Conservation (phyloP, 2,329 filamentous ascomycete species). For the Xylariaceae sp. region DNA sequence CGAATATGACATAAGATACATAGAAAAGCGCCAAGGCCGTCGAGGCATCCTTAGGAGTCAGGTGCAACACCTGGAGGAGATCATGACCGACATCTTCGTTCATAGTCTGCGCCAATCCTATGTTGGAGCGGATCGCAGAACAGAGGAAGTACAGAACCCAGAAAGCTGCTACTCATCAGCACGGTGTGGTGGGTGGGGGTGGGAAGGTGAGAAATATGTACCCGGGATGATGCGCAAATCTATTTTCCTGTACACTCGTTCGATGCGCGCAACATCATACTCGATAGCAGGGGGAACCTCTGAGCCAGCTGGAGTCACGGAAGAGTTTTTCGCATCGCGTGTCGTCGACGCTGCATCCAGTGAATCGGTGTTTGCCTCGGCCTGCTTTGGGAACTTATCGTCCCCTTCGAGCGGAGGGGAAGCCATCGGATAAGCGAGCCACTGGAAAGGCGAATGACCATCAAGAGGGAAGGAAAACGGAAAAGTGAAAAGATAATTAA, state of each 20-base stretch:
- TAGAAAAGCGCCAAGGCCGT: constrained; percentile 86
- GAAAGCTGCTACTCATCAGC: constrained; percentile 53
- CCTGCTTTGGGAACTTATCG: constrained; percentile 24
- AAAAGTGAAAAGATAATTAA: too few species aligned
- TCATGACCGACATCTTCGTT: constrained; percentile 69
- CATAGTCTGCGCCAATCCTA: constrained; percentile 94
- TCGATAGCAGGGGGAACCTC: constrained; percentile 15
- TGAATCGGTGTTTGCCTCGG: constrained; percentile 15
- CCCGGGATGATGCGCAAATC: constrained; percentile 58
- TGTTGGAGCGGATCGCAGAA: constrained; percentile 86
- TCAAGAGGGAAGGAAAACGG: too few species aligned
- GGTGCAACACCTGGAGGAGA: constrained; percentile 64
- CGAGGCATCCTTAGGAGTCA: constrained; percentile 73
- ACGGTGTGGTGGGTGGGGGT: not conserved
- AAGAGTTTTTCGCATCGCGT: constrained; percentile 12
- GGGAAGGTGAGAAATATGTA: constrained; percentile 25
- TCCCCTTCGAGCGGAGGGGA: constrained; percentile 32
- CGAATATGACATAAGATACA: constrained; percentile 86
- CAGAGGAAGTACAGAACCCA: constrained; percentile 90
- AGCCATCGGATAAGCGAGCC: constrained; percentile 34
- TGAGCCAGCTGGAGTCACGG: not conserved
- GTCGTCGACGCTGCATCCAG: too few species aligned
- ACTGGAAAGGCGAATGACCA: too few species aligned
- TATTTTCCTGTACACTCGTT: constrained; percentile 55
- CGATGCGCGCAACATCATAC: constrained; percentile 49